Evolutionary conservation across 2,329 filamentous ascomycete genomes (phyloP), one percentile per base, ranked within the genome.

Genomic region (Aphanoascus verrucosus): DNA sequence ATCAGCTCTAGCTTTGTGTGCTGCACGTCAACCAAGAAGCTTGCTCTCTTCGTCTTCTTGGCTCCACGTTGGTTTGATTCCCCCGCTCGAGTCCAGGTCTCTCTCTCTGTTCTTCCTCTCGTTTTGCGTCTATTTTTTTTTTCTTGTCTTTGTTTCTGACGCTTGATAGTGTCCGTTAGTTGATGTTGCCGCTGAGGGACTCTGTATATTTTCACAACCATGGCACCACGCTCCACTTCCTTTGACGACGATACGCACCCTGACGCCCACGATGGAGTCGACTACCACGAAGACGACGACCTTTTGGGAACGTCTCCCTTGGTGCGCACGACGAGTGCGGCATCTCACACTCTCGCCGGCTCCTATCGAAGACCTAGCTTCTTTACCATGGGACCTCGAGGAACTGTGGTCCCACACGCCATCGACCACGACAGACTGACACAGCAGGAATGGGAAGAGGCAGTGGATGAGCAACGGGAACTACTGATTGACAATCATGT

Each of bases 331-430:
- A 66, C 67, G 58, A 65, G 67, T 59, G 55, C 72, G 28, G 65
- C 66, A 34, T 62, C 64, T 14, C 66, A 72, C 57, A 78, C 80
- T 14, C 75, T 85, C 71, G 74, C 76, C 15, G 77, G 79, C 35
- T 80, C 80, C 32, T 95, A 93, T 70, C 81, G 86, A 53, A 80
- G 88, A 44, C 87, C 88, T 0, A 86, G 82, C 60, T 85, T 84
- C 64, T 83, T 93, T 31, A 86, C 80, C 56, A 85, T 84, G 11
- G 83, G 84, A 20, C 78, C 82, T 1, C 77, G 88, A 52, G 83
- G 85, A 2, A 79, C 84, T 3, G 76, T 94, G 55, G 78, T 87
- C 23, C 80, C 81, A 8, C 63, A 66, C 51, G 59, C 59, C 5
- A 40, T 47, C 5, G 20, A 57, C 59, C 68, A 72, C 54, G 72